These are phyloP conservation scores for Puya raimondii DNA, from an alignment of 176 grass and related monocot species.

Conservation along the genomic window DNA sequence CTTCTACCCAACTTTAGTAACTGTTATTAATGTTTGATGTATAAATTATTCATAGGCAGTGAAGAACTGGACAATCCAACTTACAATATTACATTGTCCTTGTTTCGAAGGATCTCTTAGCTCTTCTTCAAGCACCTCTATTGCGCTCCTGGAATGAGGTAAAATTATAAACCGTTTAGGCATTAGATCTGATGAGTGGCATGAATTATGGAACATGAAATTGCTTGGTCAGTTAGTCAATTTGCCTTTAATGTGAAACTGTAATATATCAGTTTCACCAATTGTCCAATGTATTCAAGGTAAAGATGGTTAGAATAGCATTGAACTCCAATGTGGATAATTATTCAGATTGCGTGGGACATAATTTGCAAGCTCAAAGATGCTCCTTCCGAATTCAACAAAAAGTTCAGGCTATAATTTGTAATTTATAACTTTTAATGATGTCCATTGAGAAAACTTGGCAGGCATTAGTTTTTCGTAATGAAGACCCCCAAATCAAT, in stretches of 20 bases:
- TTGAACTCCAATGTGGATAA: too few relatives aligned
- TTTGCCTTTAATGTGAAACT: too few relatives aligned
- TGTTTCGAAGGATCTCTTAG: conserved; percentile 33
- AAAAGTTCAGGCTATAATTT: too few relatives aligned
- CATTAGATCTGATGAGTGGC: neutral
- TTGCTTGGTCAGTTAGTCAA: too few relatives aligned
- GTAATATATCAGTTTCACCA: too few relatives aligned
- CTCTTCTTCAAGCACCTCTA: conserved; percentile 74
- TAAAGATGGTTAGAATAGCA: too few relatives aligned
- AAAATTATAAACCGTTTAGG: neutral
- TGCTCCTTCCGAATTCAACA: too few relatives aligned
- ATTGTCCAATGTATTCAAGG: too few relatives aligned
- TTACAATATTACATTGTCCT: conserved; percentile 48
- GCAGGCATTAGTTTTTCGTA: neutral
- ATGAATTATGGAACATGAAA: too few relatives aligned
- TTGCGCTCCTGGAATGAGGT: conserved; percentile 56
- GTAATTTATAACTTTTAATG: too few relatives aligned
- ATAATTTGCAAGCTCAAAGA: too few relatives aligned
- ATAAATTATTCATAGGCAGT: neutral
- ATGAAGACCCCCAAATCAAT: neutral
- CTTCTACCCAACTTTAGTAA: neutral
- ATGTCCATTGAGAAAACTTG: neutral
- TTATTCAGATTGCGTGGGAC: too few relatives aligned
- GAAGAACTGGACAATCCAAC: conserved; percentile 6
- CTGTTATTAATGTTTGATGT: neutral